phyloP scores from a whole-genome alignment of 202 grass and related monocot species.

The Digitaria exilis region DNA sequence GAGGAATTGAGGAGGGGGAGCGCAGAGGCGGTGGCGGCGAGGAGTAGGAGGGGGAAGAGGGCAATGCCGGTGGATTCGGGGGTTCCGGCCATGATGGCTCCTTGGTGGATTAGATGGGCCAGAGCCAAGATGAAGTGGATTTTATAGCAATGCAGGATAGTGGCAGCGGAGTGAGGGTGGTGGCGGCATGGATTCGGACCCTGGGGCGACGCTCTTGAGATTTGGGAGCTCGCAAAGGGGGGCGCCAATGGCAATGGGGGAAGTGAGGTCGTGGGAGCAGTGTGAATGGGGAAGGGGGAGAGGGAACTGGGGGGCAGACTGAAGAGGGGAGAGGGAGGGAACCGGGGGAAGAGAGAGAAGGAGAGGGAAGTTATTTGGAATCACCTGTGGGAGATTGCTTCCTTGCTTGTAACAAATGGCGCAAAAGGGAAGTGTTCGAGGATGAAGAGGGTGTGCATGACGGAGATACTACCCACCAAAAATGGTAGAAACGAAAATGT shows the following conservation, averaged over 20 bases:
- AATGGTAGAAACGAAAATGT: conserved; percentile 1
- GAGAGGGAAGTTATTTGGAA: conserved; percentile 11
- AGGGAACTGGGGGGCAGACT: not conserved
- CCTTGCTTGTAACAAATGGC: conserved; percentile 63
- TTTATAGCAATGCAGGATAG: conserved; percentile 50
- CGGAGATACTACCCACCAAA: not conserved
- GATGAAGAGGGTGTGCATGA: conserved; percentile 1
- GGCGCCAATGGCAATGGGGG: conserved; percentile 16
- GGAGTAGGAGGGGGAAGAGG: conserved; percentile 35
- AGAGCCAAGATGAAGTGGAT: conserved; percentile 33
- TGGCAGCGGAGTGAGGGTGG: conserved; percentile 31
- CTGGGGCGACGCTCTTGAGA: conserved; percentile 14
- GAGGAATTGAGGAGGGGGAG: conserved; percentile 68
- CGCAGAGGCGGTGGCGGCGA: conserved; percentile 22
- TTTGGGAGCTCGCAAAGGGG: conserved; percentile 42
- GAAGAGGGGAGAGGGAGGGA: not conserved
- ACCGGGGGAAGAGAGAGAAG: not conserved
- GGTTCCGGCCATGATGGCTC: conserved; percentile 40
- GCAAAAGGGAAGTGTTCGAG: conserved; percentile 24
- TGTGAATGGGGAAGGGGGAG: conserved; percentile 33
- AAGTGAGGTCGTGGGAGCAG: not conserved
- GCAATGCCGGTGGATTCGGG: conserved; percentile 38
- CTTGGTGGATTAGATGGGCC: conserved; percentile 27
- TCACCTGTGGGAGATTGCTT: conserved; percentile 46
- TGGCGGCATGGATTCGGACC: conserved; percentile 30